Conservation (phyloP, 1,139 yeast genomes). For the Geotrichum histeridarum region DNA sequence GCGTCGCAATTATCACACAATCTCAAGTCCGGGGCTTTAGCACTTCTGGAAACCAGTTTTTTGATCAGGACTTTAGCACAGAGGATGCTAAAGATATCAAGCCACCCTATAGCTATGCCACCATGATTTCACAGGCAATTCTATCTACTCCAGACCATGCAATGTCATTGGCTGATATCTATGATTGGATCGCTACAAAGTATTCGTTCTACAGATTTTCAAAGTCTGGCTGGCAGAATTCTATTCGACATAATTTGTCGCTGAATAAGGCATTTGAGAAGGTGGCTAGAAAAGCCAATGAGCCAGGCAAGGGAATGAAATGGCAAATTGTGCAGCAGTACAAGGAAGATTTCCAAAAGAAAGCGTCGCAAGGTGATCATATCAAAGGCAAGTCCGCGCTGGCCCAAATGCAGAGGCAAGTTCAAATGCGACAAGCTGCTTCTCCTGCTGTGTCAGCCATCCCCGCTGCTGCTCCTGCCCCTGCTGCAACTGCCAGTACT, state of each 20-base stretch:
- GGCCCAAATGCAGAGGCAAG: slow-evolving; percentile 11
- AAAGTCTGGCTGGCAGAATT: slow-evolving; percentile 94
- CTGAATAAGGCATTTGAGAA: slow-evolving; percentile 86
- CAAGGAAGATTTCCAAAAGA: slow-evolving; percentile 74
- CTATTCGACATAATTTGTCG: slow-evolving; percentile 76
- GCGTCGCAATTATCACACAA: slow-evolving; percentile 40
- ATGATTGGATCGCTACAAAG: slow-evolving; percentile 80
- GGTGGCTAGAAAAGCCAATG: slow-evolving; percentile 90
- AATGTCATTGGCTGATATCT: slow-evolving; percentile 83
- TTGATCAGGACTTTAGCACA: slow-evolving; percentile 63
- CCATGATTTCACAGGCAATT: slow-evolving; percentile 97
- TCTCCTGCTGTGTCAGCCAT: neutral
- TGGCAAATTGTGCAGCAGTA: slow-evolving; percentile 92
- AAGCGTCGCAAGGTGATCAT: slow-evolving; percentile 57
- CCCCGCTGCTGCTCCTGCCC: neutral
- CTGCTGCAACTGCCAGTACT: slow-evolving; percentile 13
- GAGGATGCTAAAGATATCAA: slow-evolving; percentile 90
- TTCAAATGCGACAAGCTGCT: neutral
- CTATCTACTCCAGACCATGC: slow-evolving; percentile 83
- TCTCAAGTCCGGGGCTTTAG: slow-evolving; percentile 37
- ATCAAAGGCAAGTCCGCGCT: slow-evolving; percentile 39
- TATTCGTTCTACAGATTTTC: slow-evolving; percentile 89
- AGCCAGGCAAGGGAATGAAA: slow-evolving; percentile 98
- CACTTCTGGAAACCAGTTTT: slow-evolving; percentile 25
- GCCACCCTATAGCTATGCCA: slow-evolving; percentile 96